phyloP scores from a whole-genome alignment of 352 stramenopile genomes.

The Globisporangium camurandrum region DNA sequence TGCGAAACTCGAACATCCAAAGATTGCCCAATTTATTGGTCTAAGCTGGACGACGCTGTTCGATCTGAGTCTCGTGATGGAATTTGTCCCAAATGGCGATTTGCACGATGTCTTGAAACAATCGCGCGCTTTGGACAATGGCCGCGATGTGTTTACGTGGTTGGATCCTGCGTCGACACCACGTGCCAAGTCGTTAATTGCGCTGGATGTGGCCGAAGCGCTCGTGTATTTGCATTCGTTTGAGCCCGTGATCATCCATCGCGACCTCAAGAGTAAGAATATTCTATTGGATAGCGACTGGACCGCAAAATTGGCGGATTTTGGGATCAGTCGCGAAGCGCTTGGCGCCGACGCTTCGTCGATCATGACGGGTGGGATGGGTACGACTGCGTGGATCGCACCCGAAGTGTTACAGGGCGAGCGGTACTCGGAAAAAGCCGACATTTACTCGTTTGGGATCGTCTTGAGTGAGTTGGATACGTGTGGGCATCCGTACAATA shows the following conservation, averaged over 20 bases:
- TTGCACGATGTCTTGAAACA: conserved; percentile 16
- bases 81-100: conserved; percentile 43
- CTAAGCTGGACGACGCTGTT: conserved; percentile 40
- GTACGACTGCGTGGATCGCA: conserved; percentile 31
- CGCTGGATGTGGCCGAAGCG: conserved; percentile 37
- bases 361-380: conserved; percentile 24
- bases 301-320: conserved; percentile 43
- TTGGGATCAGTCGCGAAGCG: conserved; percentile 44
- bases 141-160: conserved; percentile 7
- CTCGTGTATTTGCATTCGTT: conserved; percentile 52
- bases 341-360: conserved; percentile 16
- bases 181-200: conserved; percentile 28
- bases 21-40: conserved; percentile 44
- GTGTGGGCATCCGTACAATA: conserved; percentile 55
- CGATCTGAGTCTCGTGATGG: conserved; percentile 37
- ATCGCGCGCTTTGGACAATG: conserved; percentile 2
- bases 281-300: conserved; percentile 28
- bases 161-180: background rate
- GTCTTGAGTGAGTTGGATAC: conserved; percentile 28
- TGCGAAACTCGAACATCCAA: conserved; percentile 38
- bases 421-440: conserved; percentile 19
- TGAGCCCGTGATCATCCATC: conserved; percentile 35
- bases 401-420: conserved; percentile 26
- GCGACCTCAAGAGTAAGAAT: conserved; percentile 43
- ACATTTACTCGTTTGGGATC: conserved; percentile 32